Base-by-base conservation (phyloP, 2,329 filamentous ascomycete species). In the Ophiosphaerella herpotricha region DNA sequence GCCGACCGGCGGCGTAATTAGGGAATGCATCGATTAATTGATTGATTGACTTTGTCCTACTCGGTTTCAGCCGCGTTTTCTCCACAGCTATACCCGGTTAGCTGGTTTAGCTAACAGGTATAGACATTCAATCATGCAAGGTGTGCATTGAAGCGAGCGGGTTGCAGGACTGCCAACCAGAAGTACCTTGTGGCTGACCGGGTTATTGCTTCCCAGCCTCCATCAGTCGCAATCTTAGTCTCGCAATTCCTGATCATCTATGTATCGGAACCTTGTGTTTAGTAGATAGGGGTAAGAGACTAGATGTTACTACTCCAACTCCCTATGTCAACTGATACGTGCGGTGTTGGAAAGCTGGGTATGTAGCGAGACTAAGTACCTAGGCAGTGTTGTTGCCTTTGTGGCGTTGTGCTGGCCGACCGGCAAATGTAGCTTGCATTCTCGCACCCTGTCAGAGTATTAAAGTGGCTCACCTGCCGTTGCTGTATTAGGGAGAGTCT, bases 401-500 rank as follows among this genome's bases (percentile, higher is more conserved):
- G 26, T 24, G 33, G 39, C 42, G 41, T 40, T 18, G 33, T 26
- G 33, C 24, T 14, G 11, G 40, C 18, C 24, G 39, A 41, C 34
- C 41, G 37, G 39, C 38, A 39, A 40, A 35, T 43, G 42, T 39
- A 33, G 32, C 39, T 38, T 37, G 52, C 32, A 54, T 31, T 29
- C 9, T 29, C 3, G 43, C 33, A 50, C 50, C 39, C 45, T 46
- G 36, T 41, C 34, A 43, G 36, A 37, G 14, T 39, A 16, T n/a
- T 29, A 46, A 39, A 50, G 48, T 51, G 48, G 47, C 46, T 55
- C 51, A 54, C 55, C 49, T 48, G 57, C 43, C 41, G 45, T 40
- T 50, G 48, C 43, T 43, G 46, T 48, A 26, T 48, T 52, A 54
- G 50, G 50, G 50, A 48, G 33, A 34, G 18, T 3, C 44, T 35